Conservation (phyloP, 371 early-diverging fungal species). For the Mucor irregularis region DNA sequence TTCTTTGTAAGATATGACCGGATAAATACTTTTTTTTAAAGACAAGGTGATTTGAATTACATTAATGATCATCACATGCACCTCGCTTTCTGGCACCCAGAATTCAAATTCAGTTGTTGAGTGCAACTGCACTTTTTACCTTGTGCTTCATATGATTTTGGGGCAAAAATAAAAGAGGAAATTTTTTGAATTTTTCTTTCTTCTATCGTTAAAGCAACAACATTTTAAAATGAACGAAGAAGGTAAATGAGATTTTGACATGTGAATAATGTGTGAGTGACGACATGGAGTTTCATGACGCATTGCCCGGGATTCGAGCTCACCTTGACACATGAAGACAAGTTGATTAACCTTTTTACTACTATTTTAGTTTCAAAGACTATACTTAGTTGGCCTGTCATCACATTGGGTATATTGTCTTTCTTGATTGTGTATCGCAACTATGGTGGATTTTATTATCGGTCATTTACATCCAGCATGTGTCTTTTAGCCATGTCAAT, state of each 20-base stretch:
- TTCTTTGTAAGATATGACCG: too few relatives aligned
- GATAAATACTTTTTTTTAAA: too few relatives aligned
- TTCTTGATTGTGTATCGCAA: constrained; percentile 7
- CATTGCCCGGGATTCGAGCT: too few relatives aligned
- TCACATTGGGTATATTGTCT: neutral
- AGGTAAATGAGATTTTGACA: neutral
- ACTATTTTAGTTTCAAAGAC: too few relatives aligned
- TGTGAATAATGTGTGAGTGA: too few relatives aligned
- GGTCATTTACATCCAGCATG: constrained; percentile 22
- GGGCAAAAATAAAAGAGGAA: neutral
- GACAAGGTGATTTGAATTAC: neutral
- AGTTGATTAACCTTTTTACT: too few relatives aligned
- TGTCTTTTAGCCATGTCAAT: constrained; percentile 30
- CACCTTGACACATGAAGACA: too few relatives aligned
- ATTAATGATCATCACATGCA: constrained; percentile 8
- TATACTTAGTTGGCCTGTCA: constrained; percentile 1
- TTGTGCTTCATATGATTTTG: constrained; percentile 1
- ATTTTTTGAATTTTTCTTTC: constrained; percentile 2
- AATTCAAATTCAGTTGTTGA: neutral
- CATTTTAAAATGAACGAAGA: constrained; percentile 4
- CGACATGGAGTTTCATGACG: too few relatives aligned
- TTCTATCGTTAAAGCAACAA: too few relatives aligned
- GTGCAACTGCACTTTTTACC: neutral
- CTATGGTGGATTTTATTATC: constrained; percentile 35
- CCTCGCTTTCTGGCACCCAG: neutral